phyloP scores from a whole-genome alignment of 208 protist species.

The Crithidia thermophila region DNA sequence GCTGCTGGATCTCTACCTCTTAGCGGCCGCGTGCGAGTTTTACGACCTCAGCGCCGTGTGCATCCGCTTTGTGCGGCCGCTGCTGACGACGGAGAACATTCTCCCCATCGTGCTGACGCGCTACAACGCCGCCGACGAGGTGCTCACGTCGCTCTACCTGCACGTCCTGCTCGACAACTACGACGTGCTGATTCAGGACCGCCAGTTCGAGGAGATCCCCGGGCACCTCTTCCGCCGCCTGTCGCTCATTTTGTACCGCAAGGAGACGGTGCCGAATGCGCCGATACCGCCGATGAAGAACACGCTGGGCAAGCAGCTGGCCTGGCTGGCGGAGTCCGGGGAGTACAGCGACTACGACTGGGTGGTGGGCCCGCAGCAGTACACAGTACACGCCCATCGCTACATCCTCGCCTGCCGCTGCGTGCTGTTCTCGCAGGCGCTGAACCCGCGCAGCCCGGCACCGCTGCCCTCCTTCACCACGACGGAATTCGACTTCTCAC shows the following conservation, averaged over 20 bases:
- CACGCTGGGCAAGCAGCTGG: slow-evolving; percentile 79
- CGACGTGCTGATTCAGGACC: slow-evolving; percentile 85
- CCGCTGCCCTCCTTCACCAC: slow-evolving; percentile 58
- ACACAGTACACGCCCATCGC: slow-evolving; percentile 72
- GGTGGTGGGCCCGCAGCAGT: slow-evolving; percentile 72
- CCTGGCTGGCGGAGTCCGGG: slow-evolving; percentile 77
- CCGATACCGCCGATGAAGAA: slow-evolving; percentile 70
- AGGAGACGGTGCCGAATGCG: slow-evolving; percentile 70
- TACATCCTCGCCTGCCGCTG: slow-evolving; percentile 88
- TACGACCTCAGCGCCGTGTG: slow-evolving; percentile 78
- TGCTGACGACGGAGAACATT: slow-evolving; percentile 85
- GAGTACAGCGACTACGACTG: slow-evolving; percentile 89
- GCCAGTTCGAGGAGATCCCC: slow-evolving; percentile 89
- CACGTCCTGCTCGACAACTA: slow-evolving; percentile 84
- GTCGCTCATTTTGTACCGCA: slow-evolving; percentile 77
- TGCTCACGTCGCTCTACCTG: slow-evolving; percentile 85
- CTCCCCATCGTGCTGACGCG: slow-evolving; percentile 83
- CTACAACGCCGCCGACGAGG: slow-evolving; percentile 85
- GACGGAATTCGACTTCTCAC: slow-evolving; percentile 83
- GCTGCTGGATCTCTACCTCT: slow-evolving; percentile 84
- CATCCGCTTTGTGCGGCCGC: slow-evolving; percentile 68
- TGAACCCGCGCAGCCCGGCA: slow-evolving; percentile 51
- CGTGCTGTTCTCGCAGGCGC: slow-evolving; percentile 72
- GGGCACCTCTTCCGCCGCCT: slow-evolving; percentile 89
- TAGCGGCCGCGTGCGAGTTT: slow-evolving; percentile 80